Evolutionary conservation across 2,329 filamentous ascomycete genomes (phyloP).

Genomic region (Monilinia fructigena): DNA sequence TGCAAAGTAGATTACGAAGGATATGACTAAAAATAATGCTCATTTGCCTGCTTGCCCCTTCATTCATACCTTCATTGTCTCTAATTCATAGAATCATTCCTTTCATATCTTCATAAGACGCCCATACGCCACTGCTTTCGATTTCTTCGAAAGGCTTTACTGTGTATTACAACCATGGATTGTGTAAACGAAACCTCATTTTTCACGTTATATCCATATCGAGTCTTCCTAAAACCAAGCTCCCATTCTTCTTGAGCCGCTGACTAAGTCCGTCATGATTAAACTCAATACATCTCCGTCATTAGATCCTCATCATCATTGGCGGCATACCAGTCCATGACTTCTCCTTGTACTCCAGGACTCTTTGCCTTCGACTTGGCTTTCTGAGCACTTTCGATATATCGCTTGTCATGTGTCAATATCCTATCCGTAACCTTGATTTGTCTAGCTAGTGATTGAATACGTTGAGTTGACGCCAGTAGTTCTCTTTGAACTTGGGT

Average conservation of each 20-base stretch:
- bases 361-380: slow-evolving; percentile 47
- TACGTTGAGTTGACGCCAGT: slow-evolving; percentile 43
- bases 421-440: slow-evolving; percentile 55
- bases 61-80: slow-evolving; percentile 11
- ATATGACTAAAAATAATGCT: not conserved
- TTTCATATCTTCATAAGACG: slow-evolving; percentile 24
- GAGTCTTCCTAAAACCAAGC: not conserved
- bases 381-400: slow-evolving; percentile 49
- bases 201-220: not conserved
- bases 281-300: slow-evolving; percentile 27
- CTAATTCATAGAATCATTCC: slow-evolving; percentile 18
- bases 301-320: slow-evolving; percentile 40
- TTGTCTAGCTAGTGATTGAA: slow-evolving; percentile 49
- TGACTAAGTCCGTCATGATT: not conserved
- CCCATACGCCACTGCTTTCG: slow-evolving; percentile 22
- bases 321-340: slow-evolving; percentile 34
- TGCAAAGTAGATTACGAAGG: not conserved
- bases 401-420: slow-evolving; percentile 56
- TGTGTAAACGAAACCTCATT: slow-evolving; percentile 1
- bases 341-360: slow-evolving; percentile 23
- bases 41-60: not conserved
- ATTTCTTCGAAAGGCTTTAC: slow-evolving; percentile 21
- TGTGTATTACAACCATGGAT: slow-evolving; percentile 7
- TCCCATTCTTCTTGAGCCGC: not conserved
- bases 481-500: slow-evolving; percentile 51